Percentiles rank a stretch among this genome's conserved stretches.
Conservation (phyloP, 2,329 filamentous ascomycete species). For the Penicillium sumatraense region DNA sequence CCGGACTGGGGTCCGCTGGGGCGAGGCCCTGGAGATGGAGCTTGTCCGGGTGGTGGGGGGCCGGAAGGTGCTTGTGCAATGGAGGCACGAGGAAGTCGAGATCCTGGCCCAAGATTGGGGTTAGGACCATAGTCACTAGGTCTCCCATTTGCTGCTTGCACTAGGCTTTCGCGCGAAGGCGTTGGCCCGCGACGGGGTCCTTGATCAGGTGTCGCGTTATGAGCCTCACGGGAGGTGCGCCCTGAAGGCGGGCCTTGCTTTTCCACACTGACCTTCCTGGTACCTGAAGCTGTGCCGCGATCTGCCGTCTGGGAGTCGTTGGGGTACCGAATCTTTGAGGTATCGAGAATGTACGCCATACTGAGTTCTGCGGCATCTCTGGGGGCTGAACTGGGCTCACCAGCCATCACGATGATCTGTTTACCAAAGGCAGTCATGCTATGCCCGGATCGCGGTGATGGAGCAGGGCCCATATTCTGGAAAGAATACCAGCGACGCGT, state of each 20-base stretch:
- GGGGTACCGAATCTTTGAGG: conserved; percentile 93
- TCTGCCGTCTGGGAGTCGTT: conserved; percentile 65
- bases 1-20: conserved; percentile 43
- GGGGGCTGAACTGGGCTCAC: conserved; percentile 88
- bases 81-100: conserved; percentile 64
- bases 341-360: conserved; percentile 90
- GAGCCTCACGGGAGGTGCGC: conserved; percentile 49
- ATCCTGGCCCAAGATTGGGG: conserved; percentile 48
- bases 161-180: conserved; percentile 50
- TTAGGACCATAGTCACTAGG: conserved; percentile 36
- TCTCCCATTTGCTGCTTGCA: conserved; percentile 28
- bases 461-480: conserved; percentile 98
- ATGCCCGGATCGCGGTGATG: conserved; percentile 90
- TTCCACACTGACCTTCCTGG: conserved; percentile 50
- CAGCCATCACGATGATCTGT: conserved; percentile 87
- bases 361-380: conserved; percentile 82
- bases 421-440: conserved; percentile 97
- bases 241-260: conserved; percentile 46
- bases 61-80: conserved; percentile 64
- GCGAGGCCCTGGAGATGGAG: conserved; percentile 63
- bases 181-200: conserved; percentile 42
- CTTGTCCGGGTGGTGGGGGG: conserved; percentile 68
- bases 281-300: conserved; percentile 42
- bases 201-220: conserved; percentile 42
- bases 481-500: conserved; percentile 98